These are phyloP conservation scores for Rhodomyrtus tomentosa DNA, from an alignment of 345 rosid genomes.

Conservation along the genomic window DNA sequence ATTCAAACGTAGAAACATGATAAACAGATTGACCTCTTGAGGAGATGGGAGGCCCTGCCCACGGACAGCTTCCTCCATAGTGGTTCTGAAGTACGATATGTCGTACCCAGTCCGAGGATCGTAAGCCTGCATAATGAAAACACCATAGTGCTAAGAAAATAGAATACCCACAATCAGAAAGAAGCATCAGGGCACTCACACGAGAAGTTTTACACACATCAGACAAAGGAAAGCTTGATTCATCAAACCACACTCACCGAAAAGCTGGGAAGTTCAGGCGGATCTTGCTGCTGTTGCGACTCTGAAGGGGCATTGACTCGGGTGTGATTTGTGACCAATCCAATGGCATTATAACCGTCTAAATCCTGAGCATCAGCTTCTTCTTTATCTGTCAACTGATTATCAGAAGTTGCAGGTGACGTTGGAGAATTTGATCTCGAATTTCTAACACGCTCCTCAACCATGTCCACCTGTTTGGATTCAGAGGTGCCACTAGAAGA, in stretches of 20 bases:
- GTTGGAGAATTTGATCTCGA: conserved; percentile 51
- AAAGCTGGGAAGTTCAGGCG: conserved; percentile 46
- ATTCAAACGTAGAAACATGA: not conserved
- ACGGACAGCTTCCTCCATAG: conserved; percentile 43
- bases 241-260: conserved; percentile 36
- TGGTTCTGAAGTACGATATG: conserved; percentile 57
- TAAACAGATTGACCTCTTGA: conserved; percentile 57
- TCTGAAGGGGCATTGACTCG: conserved; percentile 47
- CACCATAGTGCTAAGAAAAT: not conserved
- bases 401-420: conserved; percentile 40
- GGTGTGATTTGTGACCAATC: conserved; percentile 37
- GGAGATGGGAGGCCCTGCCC: conserved; percentile 56
- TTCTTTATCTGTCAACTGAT: conserved; percentile 38
- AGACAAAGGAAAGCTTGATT: not conserved
- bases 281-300: conserved; percentile 51
- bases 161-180: not conserved
- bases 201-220: not conserved
- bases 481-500: conserved; percentile 28
- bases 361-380: conserved; percentile 46
- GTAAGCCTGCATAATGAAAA: conserved; percentile 36
- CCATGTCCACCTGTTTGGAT: conserved; percentile 28
- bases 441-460: conserved; percentile 40
- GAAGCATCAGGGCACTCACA: not conserved
- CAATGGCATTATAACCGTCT: conserved; percentile 42
- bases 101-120: conserved; percentile 59